Percentiles rank a stretch among this genome's conserved stretches.
phyloP scores from a whole-genome alignment of 2,329 filamentous ascomycete species.

The Aspergillus fumigatus region DNA sequence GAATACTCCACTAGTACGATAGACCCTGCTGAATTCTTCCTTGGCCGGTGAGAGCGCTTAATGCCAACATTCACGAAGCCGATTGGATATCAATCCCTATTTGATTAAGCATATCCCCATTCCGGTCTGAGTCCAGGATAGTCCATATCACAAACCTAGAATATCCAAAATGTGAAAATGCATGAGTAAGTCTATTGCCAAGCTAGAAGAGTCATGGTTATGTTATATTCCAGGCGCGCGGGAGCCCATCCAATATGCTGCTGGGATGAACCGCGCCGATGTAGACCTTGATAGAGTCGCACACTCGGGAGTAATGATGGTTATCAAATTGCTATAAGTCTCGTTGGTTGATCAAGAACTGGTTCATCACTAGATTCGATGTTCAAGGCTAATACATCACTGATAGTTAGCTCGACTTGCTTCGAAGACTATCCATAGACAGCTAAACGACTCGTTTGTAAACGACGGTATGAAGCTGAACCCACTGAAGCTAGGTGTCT shows the following conservation, averaged over 20 bases:
- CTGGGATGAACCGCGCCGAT: background rate
- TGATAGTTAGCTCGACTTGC: background rate
- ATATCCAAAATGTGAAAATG: background rate
- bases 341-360: too few relatives aligned
- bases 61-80: background rate
- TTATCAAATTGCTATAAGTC: background rate
- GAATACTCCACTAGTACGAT: background rate
- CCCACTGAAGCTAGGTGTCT: background rate
- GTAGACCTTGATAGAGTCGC: background rate
- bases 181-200: background rate
- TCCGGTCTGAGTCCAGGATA: too few relatives aligned
- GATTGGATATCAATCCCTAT: background rate
- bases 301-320: background rate
- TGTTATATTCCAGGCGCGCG: background rate
- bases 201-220: background rate
- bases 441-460: too few relatives aligned
- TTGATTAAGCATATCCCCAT: too few relatives aligned
- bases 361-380: background rate
- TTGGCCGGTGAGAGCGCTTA: background rate
- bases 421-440: background rate
- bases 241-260: background rate
- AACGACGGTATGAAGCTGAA: background rate
- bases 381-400: background rate
- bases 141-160: background rate
- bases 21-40: background rate